Evolutionary conservation across 106 monocot species (phyloP), one percentile per base, ranked within the genome.

Genomic region (Agapanthus africanus): DNA sequence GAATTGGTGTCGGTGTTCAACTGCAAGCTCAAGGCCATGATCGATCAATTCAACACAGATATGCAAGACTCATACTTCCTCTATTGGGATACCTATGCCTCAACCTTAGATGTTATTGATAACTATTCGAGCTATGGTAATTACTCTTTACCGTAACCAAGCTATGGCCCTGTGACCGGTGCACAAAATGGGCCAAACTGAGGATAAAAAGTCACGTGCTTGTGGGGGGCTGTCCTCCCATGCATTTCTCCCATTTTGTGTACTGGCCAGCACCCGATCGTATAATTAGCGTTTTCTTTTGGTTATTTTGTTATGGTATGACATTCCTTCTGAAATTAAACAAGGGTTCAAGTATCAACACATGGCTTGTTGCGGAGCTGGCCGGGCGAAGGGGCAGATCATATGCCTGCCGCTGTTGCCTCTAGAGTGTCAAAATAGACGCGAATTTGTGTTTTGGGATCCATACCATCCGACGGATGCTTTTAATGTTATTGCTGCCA

Each of bases 381-480:
- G 84, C 6, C 39, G 73, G 67, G 51, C 68, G 27, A 84, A 84
- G 37, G 84, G 80, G n/a, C 73, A 84, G 46, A 67, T 80, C 54
- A 73, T 77, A 2, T 85, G 77, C 67, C 65, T 85, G 54, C 74
- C 80, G 11, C 0, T 74, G 6, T 26, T 85, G 38, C 74, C 74
- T 8, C 31, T 78, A 1, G 33, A 77, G 27, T 85, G 84, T 61
- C 22, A 38, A 4, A 74, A 81, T 21, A n/a, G 84, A 44, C 52
- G 70, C 0, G 54, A 78, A 7, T 81, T 59, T 49, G 46, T 85
- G 11, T 85, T 85, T 42, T 85, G 84, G 84, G 80, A 85, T 67
- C 77, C 80, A 18, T 85, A 85, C 31, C 84, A 85, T 57, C 77
- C 84, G 7, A 85, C 84, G 2, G 81, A 81, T 59, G 67, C 78